These are phyloP conservation scores for Geotrichum phurueaensis DNA, from an alignment of 1,139 yeast species.

Conservation along the genomic window DNA sequence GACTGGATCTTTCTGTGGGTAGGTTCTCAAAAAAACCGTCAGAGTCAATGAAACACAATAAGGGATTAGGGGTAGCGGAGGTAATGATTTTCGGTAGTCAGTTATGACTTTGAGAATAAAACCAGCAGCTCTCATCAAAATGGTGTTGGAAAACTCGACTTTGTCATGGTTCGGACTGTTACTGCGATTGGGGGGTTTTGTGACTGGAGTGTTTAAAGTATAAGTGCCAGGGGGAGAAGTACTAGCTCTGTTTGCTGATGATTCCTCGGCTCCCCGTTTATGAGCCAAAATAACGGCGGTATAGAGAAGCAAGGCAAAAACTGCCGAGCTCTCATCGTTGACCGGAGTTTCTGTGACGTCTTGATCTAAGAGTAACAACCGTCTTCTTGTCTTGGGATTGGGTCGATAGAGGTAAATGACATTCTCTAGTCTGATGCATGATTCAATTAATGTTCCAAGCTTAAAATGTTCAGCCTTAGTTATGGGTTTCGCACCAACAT, in stretches of 20 bases:
- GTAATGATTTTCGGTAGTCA: constrained; percentile 21
- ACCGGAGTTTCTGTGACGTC: constrained; percentile 20
- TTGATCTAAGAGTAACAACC: constrained; percentile 13
- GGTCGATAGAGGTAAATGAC: constrained; percentile 39
- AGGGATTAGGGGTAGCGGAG: constrained; percentile 35
- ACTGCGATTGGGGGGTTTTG: neutral
- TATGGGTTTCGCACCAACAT: constrained; percentile 36
- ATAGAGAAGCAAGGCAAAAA: constrained; percentile 31
- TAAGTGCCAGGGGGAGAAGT: constrained; percentile 9
- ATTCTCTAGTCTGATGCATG: constrained; percentile 34
- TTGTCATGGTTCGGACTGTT: neutral
- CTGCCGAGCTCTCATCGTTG: constrained; percentile 27
- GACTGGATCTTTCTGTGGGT: constrained; percentile 29
- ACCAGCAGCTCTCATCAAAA: constrained; percentile 31
- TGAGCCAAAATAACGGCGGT: constrained; percentile 33
- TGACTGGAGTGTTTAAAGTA: constrained; percentile 3
- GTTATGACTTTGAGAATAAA: constrained; percentile 30
- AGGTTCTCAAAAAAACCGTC: constrained; percentile 34
- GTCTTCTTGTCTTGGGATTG: constrained; percentile 17
- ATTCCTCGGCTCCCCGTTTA: constrained; percentile 24
- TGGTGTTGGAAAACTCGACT: constrained; percentile 11
- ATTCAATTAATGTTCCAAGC: constrained; percentile 32
- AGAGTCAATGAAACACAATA: constrained; percentile 34
- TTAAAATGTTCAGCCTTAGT: constrained; percentile 25
- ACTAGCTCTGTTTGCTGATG: neutral